Percentiles rank a stretch among this genome's conserved stretches.
Evolutionary conservation across 805 yeast genomes (phyloP).

Genomic region (Lachancea dasiensis): DNA sequence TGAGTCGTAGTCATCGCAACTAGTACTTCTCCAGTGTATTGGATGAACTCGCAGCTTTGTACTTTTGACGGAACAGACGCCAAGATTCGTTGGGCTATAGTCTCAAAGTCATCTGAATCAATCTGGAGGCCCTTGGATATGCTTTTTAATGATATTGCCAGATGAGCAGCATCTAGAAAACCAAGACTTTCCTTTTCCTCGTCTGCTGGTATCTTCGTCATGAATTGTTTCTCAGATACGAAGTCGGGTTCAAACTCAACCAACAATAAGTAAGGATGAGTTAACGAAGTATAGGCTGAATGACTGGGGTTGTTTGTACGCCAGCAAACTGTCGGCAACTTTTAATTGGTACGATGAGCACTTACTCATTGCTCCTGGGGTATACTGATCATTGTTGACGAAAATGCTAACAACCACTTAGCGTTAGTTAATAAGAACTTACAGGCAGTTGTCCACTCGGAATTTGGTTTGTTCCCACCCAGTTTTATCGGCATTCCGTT

Average conservation of each 20-base stretch:
- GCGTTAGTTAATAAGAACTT: slow-evolving; percentile 70
- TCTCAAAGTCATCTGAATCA: slow-evolving; percentile 81
- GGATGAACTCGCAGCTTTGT: slow-evolving; percentile 73
- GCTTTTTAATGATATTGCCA: slow-evolving; percentile 3
- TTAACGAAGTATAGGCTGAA: too few species aligned
- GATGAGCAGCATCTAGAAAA: neutral
- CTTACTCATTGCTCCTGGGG: too few species aligned
- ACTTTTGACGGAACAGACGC: slow-evolving; percentile 71
- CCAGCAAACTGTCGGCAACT: too few species aligned
- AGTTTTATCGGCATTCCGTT: slow-evolving; percentile 74
- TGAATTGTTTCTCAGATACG: slow-evolving; percentile 2
- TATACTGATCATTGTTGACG: slow-evolving; percentile 38
- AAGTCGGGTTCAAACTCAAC: too few species aligned
- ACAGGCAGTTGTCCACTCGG: slow-evolving; percentile 89
- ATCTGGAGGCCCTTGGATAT: slow-evolving; percentile 87
- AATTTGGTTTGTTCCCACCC: slow-evolving; percentile 54
- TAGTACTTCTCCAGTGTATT: slow-evolving; percentile 87
- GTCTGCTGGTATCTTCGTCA: slow-evolving; percentile 4
- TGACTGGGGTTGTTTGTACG: too few species aligned
- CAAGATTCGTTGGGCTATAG: slow-evolving; percentile 85
- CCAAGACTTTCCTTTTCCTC: slow-evolving; percentile 1
- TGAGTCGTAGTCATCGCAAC: slow-evolving; percentile 94
- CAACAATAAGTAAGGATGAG: too few species aligned
- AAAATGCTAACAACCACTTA: slow-evolving; percentile 80
- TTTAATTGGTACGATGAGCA: too few species aligned